Percentiles rank a stretch among this genome's conserved stretches.
Conservation (phyloP, 352 stramenopile genomes). For the Achlya hypogyna region DNA sequence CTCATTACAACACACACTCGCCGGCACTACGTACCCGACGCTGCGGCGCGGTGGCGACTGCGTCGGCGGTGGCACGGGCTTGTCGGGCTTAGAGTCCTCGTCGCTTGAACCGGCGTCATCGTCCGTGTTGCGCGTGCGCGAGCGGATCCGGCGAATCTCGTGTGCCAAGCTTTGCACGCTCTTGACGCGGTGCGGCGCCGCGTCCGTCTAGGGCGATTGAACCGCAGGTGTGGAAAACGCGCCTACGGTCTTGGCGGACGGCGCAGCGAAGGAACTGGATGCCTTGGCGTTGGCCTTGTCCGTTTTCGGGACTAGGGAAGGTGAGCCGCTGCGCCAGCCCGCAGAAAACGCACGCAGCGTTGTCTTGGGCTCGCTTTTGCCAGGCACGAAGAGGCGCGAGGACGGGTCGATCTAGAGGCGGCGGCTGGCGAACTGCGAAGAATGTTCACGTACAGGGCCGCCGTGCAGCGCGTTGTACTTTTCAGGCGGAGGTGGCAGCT, state of each 20-base stretch:
- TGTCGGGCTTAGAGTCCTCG: constrained; percentile 3
- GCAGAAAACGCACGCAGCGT: not conserved
- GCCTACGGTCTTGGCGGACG: not conserved
- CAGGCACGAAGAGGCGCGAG: constrained; percentile 12
- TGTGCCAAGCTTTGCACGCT: constrained; percentile 74
- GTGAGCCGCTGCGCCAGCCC: not conserved
- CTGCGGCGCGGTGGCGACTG: constrained; percentile 17
- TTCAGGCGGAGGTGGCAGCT: constrained; percentile 37
- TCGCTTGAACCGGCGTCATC: constrained; percentile 28
- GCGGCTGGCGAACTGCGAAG: too few relatives aligned
- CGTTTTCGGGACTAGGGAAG: not conserved
- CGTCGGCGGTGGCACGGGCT: constrained; percentile 11
- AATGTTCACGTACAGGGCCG: constrained; percentile 19
- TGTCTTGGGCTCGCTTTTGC: constrained; percentile 13
- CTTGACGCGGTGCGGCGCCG: constrained; percentile 41
- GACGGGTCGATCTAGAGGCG: constrained; percentile 7
- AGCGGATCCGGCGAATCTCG: constrained; percentile 69
- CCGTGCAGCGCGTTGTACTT: constrained; percentile 27
- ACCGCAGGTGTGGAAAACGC: not conserved
- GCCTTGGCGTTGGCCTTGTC: not conserved
- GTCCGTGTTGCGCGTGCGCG: constrained; percentile 24
- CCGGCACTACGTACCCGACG: not conserved
- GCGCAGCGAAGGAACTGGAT: not conserved
- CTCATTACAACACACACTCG: not conserved
- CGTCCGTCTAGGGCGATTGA: not conserved